Evolutionary conservation across 1,284 basidiomycete species (phyloP), one percentile per base, ranked within the genome.

Genomic region (Ceratobasidium sp.): DNA sequence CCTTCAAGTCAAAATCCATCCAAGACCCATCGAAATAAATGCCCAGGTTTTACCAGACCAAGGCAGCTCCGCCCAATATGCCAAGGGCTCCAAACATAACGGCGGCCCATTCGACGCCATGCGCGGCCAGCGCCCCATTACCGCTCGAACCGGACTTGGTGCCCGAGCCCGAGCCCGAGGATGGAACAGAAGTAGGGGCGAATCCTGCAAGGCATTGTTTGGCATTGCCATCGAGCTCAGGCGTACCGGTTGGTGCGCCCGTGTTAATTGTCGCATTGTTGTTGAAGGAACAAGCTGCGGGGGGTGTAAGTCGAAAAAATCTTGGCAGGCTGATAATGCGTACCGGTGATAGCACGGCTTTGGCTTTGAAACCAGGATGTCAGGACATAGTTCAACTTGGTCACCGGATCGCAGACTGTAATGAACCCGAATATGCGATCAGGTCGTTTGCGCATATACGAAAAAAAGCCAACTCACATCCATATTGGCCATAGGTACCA

Each of bases 401-500:
- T 72, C 29, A 72, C 68, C 19, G 68, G 68, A 31, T 72, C 68
- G 39, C 68, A 72, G 68, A 72, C 68, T 72, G 61, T 16, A 48
- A 11, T 5, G 7, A 24, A 1, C 24, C 43, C 62, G 8, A 1
- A 41, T 41, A 64, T 46, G 31, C 39, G 41, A 24, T 72, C 19
- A 61, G 54, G 2, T 49, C 8, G 1, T 19, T 27, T 24, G 5
- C 7, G 49, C 46, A n/a, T 22, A 34, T 7, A 39, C 14, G 6
- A 39, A 14, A 16, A 22, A 61, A 59, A 61, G 6, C 43, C 16
- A 22, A 72, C 68, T 72, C 24, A 72, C 68, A 72, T 59, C 68
- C 56, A 27, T 72, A 72, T 22, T 72, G 61, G 9, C 94, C 95
- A 78, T 96, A 97, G 5, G 84, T 83, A 49, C 95, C 95, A 19